A percentile compares a stretch with the other conserved stretches of the same genome.
Evolutionary conservation across 2,329 filamentous ascomycete genomes (phyloP).

Genomic region (Lachnellula arida): DNA sequence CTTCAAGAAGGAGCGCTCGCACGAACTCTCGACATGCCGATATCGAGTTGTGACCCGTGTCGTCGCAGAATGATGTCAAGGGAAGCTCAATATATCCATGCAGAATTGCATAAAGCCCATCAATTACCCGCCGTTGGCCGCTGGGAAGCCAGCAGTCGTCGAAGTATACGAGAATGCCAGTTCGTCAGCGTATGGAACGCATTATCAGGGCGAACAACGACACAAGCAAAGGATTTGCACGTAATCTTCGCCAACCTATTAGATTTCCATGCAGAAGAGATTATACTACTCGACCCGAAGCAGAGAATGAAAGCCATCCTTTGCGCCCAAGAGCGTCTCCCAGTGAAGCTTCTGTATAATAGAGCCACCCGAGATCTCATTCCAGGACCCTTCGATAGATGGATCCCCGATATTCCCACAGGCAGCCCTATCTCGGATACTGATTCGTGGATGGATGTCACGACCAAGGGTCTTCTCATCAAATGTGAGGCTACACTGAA

Average conservation of each 20-base stretch:
- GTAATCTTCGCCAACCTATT: background rate
- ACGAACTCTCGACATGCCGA: background rate
- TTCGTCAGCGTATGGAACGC: slow-evolving; percentile 1
- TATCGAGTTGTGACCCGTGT: background rate
- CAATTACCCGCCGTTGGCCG: slow-evolving; percentile 1
- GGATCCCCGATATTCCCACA: slow-evolving; percentile 1
- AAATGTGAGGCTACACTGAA: background rate
- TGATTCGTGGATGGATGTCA: slow-evolving; percentile 1
- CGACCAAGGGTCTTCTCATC: background rate
- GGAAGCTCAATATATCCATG: background rate
- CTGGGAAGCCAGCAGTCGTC: background rate
- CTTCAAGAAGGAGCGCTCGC: slow-evolving; percentile 35
- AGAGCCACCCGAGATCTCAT: background rate
- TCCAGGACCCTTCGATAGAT: background rate
- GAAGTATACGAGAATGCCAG: background rate
- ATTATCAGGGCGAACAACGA: background rate
- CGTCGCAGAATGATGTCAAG: background rate
- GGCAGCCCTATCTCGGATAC: background rate
- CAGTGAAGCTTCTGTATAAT: background rate
- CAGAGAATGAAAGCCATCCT: background rate
- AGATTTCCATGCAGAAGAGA: background rate
- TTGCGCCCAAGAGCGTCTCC: background rate
- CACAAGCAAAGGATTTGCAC: background rate
- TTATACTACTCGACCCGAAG: background rate
- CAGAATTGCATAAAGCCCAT: background rate